Conservation (phyloP, 129 eudicot species). For the Erigeron canadensis region DNA sequence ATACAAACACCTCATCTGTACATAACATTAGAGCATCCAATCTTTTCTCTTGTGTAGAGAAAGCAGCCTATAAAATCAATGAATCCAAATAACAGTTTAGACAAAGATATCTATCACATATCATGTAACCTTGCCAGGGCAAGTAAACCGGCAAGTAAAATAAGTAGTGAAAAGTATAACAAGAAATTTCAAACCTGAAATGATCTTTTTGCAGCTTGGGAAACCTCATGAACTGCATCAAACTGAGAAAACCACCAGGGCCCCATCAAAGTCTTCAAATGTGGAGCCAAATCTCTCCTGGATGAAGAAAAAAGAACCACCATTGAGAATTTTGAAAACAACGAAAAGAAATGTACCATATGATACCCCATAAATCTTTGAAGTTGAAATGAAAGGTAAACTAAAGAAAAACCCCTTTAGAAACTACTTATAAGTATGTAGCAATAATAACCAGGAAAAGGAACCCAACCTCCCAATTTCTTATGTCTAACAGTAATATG, state of each 20-base stretch:
- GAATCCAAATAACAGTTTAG: neutral
- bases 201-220: constrained; percentile 93
- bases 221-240: constrained; percentile 83
- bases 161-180: constrained; percentile 11
- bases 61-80: constrained; percentile 58
- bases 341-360: constrained; percentile 8
- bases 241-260: constrained; percentile 99
- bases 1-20: constrained; percentile 64
- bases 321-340: constrained; percentile 9
- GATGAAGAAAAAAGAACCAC: constrained; percentile 9
- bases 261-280: constrained; percentile 88
- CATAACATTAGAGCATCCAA: constrained; percentile 82
- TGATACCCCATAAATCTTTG: constrained; percentile 1
- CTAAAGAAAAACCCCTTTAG: too few species aligned
- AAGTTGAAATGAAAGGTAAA: too few species aligned
- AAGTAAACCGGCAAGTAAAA: constrained; percentile 1
- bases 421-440: too few species aligned
- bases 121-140: constrained; percentile 4
- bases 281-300: constrained; percentile 92
- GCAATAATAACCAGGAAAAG: too few species aligned
- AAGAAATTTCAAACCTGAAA: constrained; percentile 60
- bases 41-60: constrained; percentile 84
- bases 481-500: too few species aligned
- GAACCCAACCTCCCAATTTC: too few species aligned
- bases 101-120: constrained; percentile 1